These are phyloP conservation scores for Mimosa pudica DNA, from an alignment of 306 rosid species.

Conservation along the genomic window DNA sequence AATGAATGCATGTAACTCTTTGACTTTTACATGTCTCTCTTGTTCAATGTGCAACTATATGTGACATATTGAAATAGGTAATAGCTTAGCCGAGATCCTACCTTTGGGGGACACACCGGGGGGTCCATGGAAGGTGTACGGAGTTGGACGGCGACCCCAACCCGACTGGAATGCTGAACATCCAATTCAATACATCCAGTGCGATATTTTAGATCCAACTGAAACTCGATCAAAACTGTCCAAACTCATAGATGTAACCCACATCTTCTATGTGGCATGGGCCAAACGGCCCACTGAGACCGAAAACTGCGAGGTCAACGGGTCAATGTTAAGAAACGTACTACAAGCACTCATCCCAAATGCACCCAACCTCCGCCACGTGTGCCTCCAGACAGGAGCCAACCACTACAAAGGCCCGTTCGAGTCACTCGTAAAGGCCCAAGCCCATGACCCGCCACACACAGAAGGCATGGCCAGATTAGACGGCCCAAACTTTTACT, in stretches of 20 bases:
- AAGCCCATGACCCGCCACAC: conserved; percentile 60
- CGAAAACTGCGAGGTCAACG: conserved; percentile 56
- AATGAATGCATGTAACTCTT: no score
- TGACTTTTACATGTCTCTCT: no score
- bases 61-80: not conserved
- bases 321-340: conserved; percentile 57
- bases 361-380: conserved; percentile 63
- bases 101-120: conserved; percentile 69
- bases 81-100: conserved; percentile 66
- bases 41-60: no score
- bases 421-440: conserved; percentile 37
- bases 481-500: conserved; percentile 53
- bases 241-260: conserved; percentile 55
- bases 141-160: conserved; percentile 69
- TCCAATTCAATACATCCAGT: conserved; percentile 61
- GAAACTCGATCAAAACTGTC: conserved; percentile 60
- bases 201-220: conserved; percentile 47
- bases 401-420: conserved; percentile 62
- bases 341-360: conserved; percentile 48
- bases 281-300: conserved; percentile 49
- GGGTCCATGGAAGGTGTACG: conserved; percentile 82
- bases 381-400: conserved; percentile 65
- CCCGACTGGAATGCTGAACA: conserved; percentile 64
- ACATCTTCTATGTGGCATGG: conserved; percentile 71
- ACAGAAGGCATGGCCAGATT: conserved; percentile 66